Base-by-base conservation (phyloP, 495 filamentous ascomycete genomes). In the Aspergillus hancockii region DNA sequence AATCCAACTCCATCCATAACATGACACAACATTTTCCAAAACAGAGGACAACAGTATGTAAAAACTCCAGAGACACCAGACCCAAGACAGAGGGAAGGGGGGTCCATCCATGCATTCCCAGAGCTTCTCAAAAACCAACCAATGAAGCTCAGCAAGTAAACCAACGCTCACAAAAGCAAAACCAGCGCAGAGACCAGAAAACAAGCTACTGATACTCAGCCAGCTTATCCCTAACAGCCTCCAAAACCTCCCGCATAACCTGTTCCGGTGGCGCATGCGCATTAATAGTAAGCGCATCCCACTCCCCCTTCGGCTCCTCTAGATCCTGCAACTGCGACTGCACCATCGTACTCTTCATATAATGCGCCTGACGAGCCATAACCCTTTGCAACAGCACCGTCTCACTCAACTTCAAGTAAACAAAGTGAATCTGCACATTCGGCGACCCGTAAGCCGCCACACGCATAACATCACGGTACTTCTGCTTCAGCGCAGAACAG, bases 291-390 rank as follows among this genome's bases (percentile, higher is more conserved):
- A 96, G 81, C 58, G 92, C 90, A 74, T 98, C 94, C 65, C 80
- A 83, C 77, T 99, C 95, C 34, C 86, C 85, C 57, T 79, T 65
- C 0, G 95, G 95, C 65, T 88, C 85, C 73, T 99, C 92, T 18
- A 99, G 81, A 51, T 85, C 86, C 57, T 86, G 82, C 63, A 97
- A 87, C 69, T 99, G 95, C 69, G 89, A 93, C 55, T 88, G 88
- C n/a, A 99, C 92, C 95, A 99, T 99, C 54, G 86, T 84, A 59
- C 90, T 89, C 71, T 96, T 95, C 94, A 99, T 98, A 73, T 94
- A 99, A 69, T 99, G 95, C 50, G 85, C 83, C 75, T 92, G 70
- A 62, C 93, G 84, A 23, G 79, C 78, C 19, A 76, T 74, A 18
- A 98, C 93, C 0, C 95, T 84, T 63, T 85, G 76, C 46, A 95